Evolutionary conservation across 2,329 filamentous ascomycete genomes (phyloP), one percentile per base, ranked within the genome.

Genomic region (Epichloe hybrida): DNA sequence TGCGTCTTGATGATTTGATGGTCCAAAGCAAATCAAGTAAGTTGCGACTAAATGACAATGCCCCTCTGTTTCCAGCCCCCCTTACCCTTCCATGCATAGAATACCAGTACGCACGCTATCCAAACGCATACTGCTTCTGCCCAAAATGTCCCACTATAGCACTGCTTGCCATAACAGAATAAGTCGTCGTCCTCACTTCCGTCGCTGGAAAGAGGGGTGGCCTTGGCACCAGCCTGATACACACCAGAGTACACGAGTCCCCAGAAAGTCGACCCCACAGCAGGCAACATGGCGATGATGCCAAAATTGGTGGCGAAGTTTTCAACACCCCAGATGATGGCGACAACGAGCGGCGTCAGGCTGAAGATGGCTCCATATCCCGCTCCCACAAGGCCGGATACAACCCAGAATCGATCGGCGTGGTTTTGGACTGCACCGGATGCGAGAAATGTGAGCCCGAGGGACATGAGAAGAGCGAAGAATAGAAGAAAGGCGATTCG

Each of bases 241-340:
- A 88, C 81, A 0, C 74, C 78, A 5, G 86, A 88, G 65, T 97
- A 98, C n/a, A 96, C 72, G 0, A 93, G 66, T 0, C 90, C 88
- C 89, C 91, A 98, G 35, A 95, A 76, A 0, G 88, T 88, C 0
- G 91, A 89, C 0, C 91, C 93, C 0, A 86, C 69, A 0, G 93
- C 93, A 3, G 93, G 93, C 51, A 91, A 83, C 74, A 94, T 93
- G 41, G 90, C 89, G 7, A 97, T 82, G 54, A 97, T 90, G 9
- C 93, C 93, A 82, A 91, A 98, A 61, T 98, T 97, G 0, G 93
- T 98, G 52, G 88, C 93, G 64, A 98, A 97, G 65, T 97, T 98
- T 71, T 97, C 90, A 0, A 95, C 89, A 27, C 93, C 93, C 93
- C 93, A 98, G 44, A 98, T 91, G 9, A 96, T 89, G n/a, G 84